These are phyloP conservation scores for Hirschioporus abietinus DNA, from an alignment of 768 basidiomycete genomes.

Conservation along the genomic window DNA sequence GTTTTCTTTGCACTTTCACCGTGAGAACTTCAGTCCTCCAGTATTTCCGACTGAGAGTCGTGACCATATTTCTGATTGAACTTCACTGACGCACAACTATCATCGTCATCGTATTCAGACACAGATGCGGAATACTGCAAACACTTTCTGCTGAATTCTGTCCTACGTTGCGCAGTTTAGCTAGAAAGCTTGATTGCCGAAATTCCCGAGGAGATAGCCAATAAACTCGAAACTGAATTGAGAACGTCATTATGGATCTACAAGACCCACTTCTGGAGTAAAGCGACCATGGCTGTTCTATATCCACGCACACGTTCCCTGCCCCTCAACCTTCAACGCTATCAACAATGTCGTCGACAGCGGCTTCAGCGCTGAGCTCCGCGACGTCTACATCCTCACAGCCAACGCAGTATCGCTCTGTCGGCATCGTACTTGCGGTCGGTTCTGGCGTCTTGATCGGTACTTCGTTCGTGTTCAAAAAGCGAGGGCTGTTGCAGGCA, in stretches of 20 bases:
- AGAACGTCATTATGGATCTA: conserved; percentile 3
- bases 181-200: neutral
- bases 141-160: too few species aligned
- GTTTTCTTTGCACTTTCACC: too few species aligned
- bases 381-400: conserved; percentile 3
- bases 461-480: conserved; percentile 49
- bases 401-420: conserved; percentile 8
- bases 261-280: conserved; percentile 2
- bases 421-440: conserved; percentile 30
- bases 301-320: conserved; percentile 2
- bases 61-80: too few species aligned
- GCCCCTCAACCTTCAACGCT: neutral
- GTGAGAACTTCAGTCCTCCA: too few species aligned
- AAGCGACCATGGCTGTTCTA: conserved; percentile 1
- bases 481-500: conserved; percentile 38
- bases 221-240: neutral
- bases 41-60: too few species aligned
- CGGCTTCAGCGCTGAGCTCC: neutral
- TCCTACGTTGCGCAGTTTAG: neutral
- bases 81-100: too few species aligned
- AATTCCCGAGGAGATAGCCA: neutral
- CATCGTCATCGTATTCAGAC: too few species aligned
- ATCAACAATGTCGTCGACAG: neutral
- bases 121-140: too few species aligned
- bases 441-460: conserved; percentile 46